These are phyloP conservation scores for Ogataea minuta DNA, from an alignment of 805 yeast genomes.

Conservation along the genomic window DNA sequence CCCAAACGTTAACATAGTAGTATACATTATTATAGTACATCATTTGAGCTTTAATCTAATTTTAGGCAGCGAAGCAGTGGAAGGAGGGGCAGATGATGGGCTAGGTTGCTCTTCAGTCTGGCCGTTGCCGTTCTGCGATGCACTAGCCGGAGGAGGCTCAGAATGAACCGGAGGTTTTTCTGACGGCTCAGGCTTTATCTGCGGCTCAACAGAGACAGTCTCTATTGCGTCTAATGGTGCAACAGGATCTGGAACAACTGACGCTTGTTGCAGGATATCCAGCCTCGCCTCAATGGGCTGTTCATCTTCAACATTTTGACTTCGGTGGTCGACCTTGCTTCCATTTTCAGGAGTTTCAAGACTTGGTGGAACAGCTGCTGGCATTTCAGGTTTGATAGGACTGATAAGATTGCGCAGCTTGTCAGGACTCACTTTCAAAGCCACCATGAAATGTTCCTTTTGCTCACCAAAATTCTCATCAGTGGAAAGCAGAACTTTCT, in stretches of 20 bases:
- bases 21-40: slow-evolving; percentile 10
- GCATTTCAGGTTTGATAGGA: slow-evolving; percentile 2
- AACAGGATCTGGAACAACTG: no score
- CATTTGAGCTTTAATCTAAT: slow-evolving; percentile 24
- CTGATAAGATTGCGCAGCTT: slow-evolving; percentile 1
- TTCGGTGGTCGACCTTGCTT: no score
- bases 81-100: not conserved
- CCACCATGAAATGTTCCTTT: slow-evolving; percentile 5
- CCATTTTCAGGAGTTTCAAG: not conserved
- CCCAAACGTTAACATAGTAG: slow-evolving; percentile 16
- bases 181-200: no score
- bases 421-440: slow-evolving; percentile 12
- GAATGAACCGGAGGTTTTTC: no score
- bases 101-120: not conserved
- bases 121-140: no score
- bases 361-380: not conserved
- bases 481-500: slow-evolving; percentile 26
- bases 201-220: no score
- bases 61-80: slow-evolving; percentile 9
- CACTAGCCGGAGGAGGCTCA: no score
- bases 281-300: not conserved
- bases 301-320: not conserved
- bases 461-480: slow-evolving; percentile 24
- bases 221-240: no score
- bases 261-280: no score